A percentile compares a stretch with the other conserved stretches of the same genome.
These are phyloP conservation scores for Scleroderma bovista DNA, from an alignment of 768 basidiomycete species.

Conservation along the genomic window DNA sequence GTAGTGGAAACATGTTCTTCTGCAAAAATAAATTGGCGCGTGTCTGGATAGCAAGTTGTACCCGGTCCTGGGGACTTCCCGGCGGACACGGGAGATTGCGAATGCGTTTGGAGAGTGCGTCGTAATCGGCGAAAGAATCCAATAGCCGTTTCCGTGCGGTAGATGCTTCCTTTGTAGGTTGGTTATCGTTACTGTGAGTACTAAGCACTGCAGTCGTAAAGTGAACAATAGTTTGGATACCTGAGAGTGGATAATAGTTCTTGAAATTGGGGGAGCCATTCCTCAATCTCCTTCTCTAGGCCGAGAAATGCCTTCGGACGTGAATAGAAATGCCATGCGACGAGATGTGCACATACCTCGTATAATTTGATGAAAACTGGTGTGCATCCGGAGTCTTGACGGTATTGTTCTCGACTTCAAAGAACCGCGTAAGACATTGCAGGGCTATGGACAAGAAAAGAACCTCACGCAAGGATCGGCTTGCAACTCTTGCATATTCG, in stretches of 20 bases:
- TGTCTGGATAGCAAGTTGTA: conserved; percentile 76
- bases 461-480: conserved; percentile 69
- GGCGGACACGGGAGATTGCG: conserved; percentile 60
- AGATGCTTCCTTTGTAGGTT: conserved; percentile 62
- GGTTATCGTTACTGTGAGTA: conserved; percentile 35
- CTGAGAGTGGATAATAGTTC: conserved; percentile 71
- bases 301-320: conserved; percentile 52
- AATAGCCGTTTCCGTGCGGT: conserved; percentile 75
- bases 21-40: conserved; percentile 79
- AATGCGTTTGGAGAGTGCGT: conserved; percentile 82
- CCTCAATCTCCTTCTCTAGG: conserved; percentile 89
- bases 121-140: conserved; percentile 84
- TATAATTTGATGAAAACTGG: conserved; percentile 69
- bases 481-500: conserved; percentile 84
- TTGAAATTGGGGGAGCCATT: conserved; percentile 80
- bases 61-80: conserved; percentile 72
- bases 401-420: conserved; percentile 72
- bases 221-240: conserved; percentile 28
- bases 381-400: conserved; percentile 51
- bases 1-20: conserved; percentile 74
- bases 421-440: background rate
- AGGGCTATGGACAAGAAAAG: background rate
- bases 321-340: background rate
- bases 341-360: conserved; percentile 39
- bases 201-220: conserved; percentile 19